These are phyloP conservation scores for Brassica rapa DNA, from an alignment of 345 rosid species.

Conservation along the genomic window DNA sequence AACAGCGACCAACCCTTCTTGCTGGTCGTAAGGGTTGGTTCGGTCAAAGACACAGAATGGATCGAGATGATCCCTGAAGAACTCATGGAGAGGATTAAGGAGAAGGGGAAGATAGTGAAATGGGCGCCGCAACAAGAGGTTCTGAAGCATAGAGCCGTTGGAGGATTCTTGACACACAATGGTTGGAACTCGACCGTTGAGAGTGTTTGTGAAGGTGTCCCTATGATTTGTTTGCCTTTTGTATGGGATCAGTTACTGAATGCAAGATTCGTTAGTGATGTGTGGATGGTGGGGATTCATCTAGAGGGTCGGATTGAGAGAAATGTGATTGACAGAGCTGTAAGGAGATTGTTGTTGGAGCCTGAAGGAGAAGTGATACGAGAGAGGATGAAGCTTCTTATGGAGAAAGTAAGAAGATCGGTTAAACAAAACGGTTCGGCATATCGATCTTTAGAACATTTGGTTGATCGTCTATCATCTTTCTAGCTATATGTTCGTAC, in stretches of 20 bases:
- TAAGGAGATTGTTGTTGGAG: conserved; percentile 6
- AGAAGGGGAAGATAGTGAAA: conserved; percentile 42
- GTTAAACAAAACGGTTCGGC: not conserved
- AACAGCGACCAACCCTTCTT: conserved; percentile 47
- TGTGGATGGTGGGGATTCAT: conserved; percentile 35
- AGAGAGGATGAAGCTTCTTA: conserved; percentile 14
- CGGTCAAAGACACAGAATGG: not conserved
- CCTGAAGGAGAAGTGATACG: conserved; percentile 27
- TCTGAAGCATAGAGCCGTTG: conserved; percentile 31
- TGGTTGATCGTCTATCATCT: not conserved
- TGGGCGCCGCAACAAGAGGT: conserved; percentile 35
- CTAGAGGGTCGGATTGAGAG: conserved; percentile 26
- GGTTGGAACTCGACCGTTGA: conserved; percentile 44
- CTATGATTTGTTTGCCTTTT: conserved; percentile 36
- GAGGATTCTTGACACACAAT: conserved; percentile 35
- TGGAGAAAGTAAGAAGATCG: conserved; percentile 6
- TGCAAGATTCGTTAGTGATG: conserved; percentile 25
- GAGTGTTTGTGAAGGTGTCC: conserved; percentile 35
- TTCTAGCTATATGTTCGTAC: not conserved
- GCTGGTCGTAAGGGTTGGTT: conserved; percentile 47
- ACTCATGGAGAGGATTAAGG: conserved; percentile 24
- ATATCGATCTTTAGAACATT: not conserved
- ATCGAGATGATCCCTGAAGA: conserved; percentile 14
- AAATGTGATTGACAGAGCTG: conserved; percentile 6
- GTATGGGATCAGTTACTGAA: conserved; percentile 27